Conservation (phyloP, 106 monocot species). For the Agapanthus africanus region DNA sequence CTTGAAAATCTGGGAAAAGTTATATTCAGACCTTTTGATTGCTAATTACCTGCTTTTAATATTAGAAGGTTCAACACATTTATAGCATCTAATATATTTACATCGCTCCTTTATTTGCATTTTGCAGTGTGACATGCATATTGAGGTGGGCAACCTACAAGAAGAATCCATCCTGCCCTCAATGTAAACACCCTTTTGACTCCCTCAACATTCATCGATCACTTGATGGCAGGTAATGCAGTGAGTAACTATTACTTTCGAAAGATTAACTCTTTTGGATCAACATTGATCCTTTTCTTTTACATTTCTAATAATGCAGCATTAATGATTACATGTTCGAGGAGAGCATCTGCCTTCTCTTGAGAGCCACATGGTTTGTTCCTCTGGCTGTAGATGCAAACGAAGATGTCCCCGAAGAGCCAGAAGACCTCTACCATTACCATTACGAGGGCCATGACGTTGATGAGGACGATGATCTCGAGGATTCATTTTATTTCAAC, state of each 20-base stretch:
- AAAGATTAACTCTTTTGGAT: too few species aligned
- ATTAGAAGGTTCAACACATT: too few species aligned
- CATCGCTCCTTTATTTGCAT: not conserved
- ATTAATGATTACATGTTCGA: slow-evolving; percentile 89
- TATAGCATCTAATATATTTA: too few species aligned
- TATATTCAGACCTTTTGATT: too few species aligned
- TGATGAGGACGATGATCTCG: slow-evolving; percentile 60
- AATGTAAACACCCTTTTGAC: slow-evolving; percentile 85
- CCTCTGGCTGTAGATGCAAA: slow-evolving; percentile 40
- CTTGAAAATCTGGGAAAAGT: too few species aligned
- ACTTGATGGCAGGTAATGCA: slow-evolving; percentile 75
- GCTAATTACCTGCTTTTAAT: too few species aligned
- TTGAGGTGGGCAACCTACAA: slow-evolving; percentile 87
- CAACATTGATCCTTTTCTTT: too few species aligned
- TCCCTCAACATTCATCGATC: slow-evolving; percentile 69
- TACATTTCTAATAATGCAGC: slow-evolving; percentile 42
- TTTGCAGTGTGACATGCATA: slow-evolving; percentile 79
- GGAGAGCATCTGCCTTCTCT: slow-evolving; percentile 89
- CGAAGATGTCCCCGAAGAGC: slow-evolving; percentile 36
- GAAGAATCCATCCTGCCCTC: slow-evolving; percentile 65
- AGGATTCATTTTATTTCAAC: slow-evolving; percentile 24
- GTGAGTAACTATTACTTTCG: not conserved
- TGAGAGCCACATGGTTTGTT: slow-evolving; percentile 79
- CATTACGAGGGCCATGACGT: slow-evolving; percentile 28
- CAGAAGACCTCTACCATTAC: slow-evolving; percentile 22